Percentiles rank a stretch among this genome's conserved stretches.
Conservation (phyloP, 1,284 basidiomycete species). For the Cerioporus squamosus region DNA sequence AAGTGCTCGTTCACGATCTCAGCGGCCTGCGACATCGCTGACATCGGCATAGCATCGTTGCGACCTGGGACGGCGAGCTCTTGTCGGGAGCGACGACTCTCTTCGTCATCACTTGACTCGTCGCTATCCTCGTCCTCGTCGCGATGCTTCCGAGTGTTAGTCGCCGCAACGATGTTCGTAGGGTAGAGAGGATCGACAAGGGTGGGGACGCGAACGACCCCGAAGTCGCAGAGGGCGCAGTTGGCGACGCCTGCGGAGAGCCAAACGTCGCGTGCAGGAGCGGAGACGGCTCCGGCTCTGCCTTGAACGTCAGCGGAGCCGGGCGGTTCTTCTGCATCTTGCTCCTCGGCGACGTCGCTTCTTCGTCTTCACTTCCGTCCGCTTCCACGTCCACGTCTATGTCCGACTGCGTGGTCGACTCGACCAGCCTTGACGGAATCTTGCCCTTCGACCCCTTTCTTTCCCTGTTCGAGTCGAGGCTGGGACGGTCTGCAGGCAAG, state of each 20-base stretch:
- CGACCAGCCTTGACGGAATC: conserved; percentile 13
- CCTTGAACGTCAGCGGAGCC: conserved; percentile 21
- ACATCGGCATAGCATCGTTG: conserved; percentile 31
- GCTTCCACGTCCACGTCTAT: neutral
- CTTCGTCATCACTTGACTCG: neutral
- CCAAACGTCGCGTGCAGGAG: conserved; percentile 58
- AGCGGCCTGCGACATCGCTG: conserved; percentile 14
- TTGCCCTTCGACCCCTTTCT: conserved; percentile 18
- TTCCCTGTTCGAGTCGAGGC: conserved; percentile 22
- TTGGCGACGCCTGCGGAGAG: conserved; percentile 47
- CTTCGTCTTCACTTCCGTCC: neutral
- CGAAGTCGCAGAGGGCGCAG: conserved; percentile 20
- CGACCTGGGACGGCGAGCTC: conserved; percentile 42
- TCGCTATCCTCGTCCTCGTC: neutral
- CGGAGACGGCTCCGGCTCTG: conserved; percentile 41
- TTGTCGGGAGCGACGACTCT: conserved; percentile 16
- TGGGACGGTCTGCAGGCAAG: conserved; percentile 32
- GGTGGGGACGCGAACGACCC: conserved; percentile 29
- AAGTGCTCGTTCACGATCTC: conserved; percentile 14
- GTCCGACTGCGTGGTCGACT: conserved; percentile 12
- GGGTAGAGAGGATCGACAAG: conserved; percentile 24
- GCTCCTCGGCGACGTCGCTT: conserved; percentile 1
- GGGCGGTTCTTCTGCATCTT: conserved; percentile 24
- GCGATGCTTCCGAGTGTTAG: conserved; percentile 36
- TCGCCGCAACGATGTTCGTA: conserved; percentile 32